Evolutionary conservation across 768 basidiomycete genomes (phyloP).

Genomic region (Russula sp.): DNA sequence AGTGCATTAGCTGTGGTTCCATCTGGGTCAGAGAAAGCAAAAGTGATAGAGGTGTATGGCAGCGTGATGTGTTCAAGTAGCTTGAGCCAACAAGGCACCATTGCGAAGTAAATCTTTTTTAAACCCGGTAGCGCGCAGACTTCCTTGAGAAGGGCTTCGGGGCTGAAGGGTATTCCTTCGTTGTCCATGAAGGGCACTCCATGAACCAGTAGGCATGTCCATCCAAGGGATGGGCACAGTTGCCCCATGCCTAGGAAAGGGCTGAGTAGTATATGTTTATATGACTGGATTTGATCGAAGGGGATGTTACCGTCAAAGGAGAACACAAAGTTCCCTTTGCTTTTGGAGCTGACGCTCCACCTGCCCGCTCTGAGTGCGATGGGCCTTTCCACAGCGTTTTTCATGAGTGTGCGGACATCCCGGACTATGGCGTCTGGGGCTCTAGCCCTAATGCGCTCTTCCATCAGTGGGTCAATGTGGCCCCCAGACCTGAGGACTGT

Average conservation of each 20-base stretch:
- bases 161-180: fast-evolving
- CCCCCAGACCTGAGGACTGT: not conserved
- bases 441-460: not conserved
- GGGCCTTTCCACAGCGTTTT: not conserved
- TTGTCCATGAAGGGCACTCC: not conserved
- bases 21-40: not conserved
- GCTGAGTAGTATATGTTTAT: not conserved
- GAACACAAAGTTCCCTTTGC: not conserved
- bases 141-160: not conserved
- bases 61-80: fast-evolving
- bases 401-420: not conserved
- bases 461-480: fast-evolving
- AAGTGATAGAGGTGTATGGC: not conserved
- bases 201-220: not conserved
- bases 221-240: not conserved
- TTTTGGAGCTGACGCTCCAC: not conserved
- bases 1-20: not conserved
- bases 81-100: not conserved
- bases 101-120: fast-evolving
- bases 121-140: not conserved
- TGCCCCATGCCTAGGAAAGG: not conserved
- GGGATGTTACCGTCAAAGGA: not conserved
- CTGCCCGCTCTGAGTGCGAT: not conserved
- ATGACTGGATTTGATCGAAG: fast-evolving
- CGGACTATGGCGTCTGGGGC: not conserved